Evolutionary conservation across 2,329 filamentous ascomycete species (phyloP).

Genomic region (Alternaria novae-zelandiae): DNA sequence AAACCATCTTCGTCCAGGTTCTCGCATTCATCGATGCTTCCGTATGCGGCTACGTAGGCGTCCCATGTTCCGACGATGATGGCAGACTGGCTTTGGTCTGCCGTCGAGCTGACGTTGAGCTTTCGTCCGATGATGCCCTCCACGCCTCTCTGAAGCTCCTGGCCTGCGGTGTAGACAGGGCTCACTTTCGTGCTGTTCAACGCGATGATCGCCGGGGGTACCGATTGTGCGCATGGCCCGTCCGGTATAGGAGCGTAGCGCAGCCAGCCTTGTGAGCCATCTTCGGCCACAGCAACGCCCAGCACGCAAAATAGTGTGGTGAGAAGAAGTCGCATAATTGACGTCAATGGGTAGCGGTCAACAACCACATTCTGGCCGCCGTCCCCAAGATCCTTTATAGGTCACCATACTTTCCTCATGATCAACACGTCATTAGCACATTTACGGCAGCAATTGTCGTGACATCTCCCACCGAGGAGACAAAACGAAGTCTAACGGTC

Average conservation of each 20-base stretch:
- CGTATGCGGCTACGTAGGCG: constrained; percentile 50
- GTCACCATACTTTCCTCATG: not conserved
- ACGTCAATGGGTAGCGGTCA: not conserved
- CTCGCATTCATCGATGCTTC: constrained; percentile 39
- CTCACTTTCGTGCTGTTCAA: constrained; percentile 62
- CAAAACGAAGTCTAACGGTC: not conserved
- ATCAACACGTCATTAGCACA: constrained; percentile 2
- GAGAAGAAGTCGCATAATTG: constrained; percentile 13
- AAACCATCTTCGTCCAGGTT: constrained; percentile 65
- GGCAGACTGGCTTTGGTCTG: constrained; percentile 31
- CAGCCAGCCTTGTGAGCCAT: constrained; percentile 68
- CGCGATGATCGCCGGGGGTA: constrained; percentile 59
- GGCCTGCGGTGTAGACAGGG: constrained; percentile 65
- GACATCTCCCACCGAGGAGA: constrained; percentile 1
- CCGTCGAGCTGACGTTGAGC: constrained; percentile 43
- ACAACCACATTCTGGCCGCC: not conserved
- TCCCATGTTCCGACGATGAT: constrained; percentile 60
- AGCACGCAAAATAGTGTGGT: not conserved
- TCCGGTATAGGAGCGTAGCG: constrained; percentile 64
- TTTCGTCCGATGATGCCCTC: constrained; percentile 62
- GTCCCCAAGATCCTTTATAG: constrained; percentile 5
- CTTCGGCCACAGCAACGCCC: constrained; percentile 55
- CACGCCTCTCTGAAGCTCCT: constrained; percentile 66
- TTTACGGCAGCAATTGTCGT: not conserved
- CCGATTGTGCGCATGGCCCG: constrained; percentile 46